Evolutionary conservation across 805 yeast species (phyloP), one percentile per base, ranked within the genome.

Genomic region (Starmerella potacharoeniae): DNA sequence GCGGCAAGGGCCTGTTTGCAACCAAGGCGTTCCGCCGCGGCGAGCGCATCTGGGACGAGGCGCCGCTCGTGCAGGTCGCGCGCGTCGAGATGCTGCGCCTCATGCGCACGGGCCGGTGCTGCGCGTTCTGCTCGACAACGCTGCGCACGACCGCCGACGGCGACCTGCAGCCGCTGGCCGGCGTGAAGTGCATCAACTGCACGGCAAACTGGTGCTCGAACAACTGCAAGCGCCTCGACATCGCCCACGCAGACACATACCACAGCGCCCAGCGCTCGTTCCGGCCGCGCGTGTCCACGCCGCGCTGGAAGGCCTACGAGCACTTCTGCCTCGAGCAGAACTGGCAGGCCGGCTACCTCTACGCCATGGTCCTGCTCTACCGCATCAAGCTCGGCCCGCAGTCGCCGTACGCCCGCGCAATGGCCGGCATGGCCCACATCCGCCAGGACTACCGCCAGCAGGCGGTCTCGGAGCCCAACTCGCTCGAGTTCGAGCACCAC

Each of bases 201-300:
- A 67, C 75, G 7, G 84, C 80, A 51, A 71, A 81, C 49, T 86
- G 93, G 91, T 86, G 95, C 67, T 75, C 81, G 6, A 72, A 69
- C 49, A 67, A 65, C 9, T 86, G 95, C 71, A 80, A 81, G 62
- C 76, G 74, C 55, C 59, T 60, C 22, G 82, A 82, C 62, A 63
- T 67, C 14, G 66, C 77, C 8, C 95, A 87, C 65, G 69, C 70
- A 1, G 66, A 73, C 2, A 71, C 83, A 54, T 81, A 81, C 65
- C 95, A 87, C 65, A 69, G 70, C n/a, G 66, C 68, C 7, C 63
- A 64, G 51, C 67, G 69, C 59, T 62, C 72, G 51, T 13, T n/a
- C 22, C 49, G 49, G 34, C 52, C 60, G 66, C 73, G 31, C 74
- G 52, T 68, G 49, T 54, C 55, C 17, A 45, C 51, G n/a, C 31